Evolutionary conservation across 2,329 filamentous ascomycete species (phyloP), one percentile per base, ranked within the genome.

Genomic region (Fusarium anthophilum): DNA sequence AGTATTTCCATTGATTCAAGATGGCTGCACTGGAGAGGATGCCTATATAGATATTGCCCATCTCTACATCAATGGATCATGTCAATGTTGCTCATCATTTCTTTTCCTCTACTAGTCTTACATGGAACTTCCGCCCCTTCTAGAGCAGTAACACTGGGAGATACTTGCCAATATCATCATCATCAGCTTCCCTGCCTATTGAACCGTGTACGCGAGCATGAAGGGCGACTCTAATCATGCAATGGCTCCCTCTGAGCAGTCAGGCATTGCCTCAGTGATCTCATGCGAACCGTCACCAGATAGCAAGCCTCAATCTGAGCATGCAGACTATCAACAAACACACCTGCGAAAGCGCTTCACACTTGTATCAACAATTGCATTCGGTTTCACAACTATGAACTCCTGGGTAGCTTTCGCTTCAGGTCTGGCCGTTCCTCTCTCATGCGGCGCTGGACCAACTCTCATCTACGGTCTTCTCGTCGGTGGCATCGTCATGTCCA

Each of bases 281-380:
- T 50, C 47, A 50, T 32, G 47, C 20, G 28, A 50, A 2, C 47
- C 28, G 5, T n/a, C 20, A 17, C 22, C 28, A 1, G 22, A 18
- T 11, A 11, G 0, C 20, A 50, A 50, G 9, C 28, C 28, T 3
- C 47, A n/a, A 5, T 2, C 3, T 10, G 22, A 32, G 5, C 2
- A 50, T n/a, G 10, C 14, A n/a, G 22, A 50, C 26, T 50, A 50
- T n/a, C 47, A n/a, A 14, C 26, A 50, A 18, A 50, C 22, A 11
- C 28, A 50, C 28, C 47, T 50, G 15, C 47, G 28, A 32, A 50
- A 32, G 22, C 47, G 47, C 4, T 50, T 50, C 22, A 32, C 28
- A 13, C 22, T 32, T 4, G 8, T n/a, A 50, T 50, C 47, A 0
- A 50, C 47, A 32, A 32, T 50, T 22, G 28, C 47, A 32, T 50